Evolutionary conservation across 2,329 filamentous ascomycete species (phyloP).

Genomic region (Ophiostoma tasmaniense): DNA sequence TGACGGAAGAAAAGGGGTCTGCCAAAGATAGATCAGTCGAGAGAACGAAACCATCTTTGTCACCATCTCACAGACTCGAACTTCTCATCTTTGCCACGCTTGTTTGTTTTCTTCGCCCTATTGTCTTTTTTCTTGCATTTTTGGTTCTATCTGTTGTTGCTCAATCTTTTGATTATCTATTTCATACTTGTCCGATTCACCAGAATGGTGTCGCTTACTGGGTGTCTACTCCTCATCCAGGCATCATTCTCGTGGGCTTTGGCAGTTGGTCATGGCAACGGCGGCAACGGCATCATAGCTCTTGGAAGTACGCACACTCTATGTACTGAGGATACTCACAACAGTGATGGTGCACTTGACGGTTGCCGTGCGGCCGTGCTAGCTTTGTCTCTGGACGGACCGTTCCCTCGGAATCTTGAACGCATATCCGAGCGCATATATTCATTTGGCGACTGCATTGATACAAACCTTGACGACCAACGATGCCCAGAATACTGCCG

Average conservation of each 20-base stretch:
- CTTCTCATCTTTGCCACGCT: not conserved
- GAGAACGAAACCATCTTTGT: not conserved
- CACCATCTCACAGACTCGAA: not conserved
- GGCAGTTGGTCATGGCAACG: not conserved
- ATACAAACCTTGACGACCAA: conserved; percentile 21
- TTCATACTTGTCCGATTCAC: not conserved
- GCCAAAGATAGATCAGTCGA: not conserved
- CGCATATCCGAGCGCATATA: conserved; percentile 14
- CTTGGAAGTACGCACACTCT: not conserved
- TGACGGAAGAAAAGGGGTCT: not conserved
- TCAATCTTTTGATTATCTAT: not conserved
- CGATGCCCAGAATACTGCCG: conserved; percentile 22
- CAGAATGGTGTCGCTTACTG: not conserved
- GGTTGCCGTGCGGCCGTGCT: not conserved
- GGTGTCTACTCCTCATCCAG: not conserved
- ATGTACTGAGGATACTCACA: not conserved
- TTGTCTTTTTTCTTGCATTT: not conserved
- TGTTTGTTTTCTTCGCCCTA: not conserved
- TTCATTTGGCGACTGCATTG: conserved; percentile 22
- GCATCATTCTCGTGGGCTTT: not conserved
- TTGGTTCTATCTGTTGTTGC: not conserved
- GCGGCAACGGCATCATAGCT: not conserved
- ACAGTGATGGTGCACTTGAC: not conserved
- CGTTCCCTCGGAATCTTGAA: too few relatives aligned
- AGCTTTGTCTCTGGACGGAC: not conserved